Evolutionary conservation across 164 flowering plant species (phyloP).

Genomic region (Akebia trifoliata): DNA sequence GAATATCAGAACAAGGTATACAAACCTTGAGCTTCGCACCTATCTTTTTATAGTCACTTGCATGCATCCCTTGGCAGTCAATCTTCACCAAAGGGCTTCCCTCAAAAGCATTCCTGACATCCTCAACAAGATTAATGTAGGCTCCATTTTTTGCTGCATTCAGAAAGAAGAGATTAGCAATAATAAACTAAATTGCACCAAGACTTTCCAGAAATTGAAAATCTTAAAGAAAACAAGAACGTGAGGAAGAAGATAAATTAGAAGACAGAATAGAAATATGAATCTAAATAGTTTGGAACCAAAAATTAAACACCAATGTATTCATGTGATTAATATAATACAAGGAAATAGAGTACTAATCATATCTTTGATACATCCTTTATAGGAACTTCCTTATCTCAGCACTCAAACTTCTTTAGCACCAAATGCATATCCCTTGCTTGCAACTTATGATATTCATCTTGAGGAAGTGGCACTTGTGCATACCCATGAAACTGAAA

Average conservation of each 20-base stretch:
- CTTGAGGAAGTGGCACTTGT: no score
- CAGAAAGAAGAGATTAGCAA: constrained; percentile 2
- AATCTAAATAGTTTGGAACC: no score
- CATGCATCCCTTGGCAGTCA: constrained; percentile 73
- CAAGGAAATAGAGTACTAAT: no score
- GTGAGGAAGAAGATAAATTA: not conserved
- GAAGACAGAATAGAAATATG: not conserved
- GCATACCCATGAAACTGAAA: no score
- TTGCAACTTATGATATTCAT: no score
- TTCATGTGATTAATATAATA: not conserved
- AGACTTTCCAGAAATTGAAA: no score
- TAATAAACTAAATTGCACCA: no score
- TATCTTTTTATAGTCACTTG: constrained; percentile 89
- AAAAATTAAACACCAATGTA: no score
- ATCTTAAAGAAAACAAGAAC: not conserved
- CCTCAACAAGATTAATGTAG: constrained; percentile 61
- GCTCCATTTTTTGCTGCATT: constrained; percentile 86
- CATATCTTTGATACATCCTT: no score
- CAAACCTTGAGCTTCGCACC: constrained; percentile 94
- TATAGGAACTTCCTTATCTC: no score
- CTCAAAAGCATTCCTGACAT: constrained; percentile 91
- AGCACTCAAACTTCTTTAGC: no score
- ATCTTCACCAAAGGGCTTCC: constrained; percentile 77
- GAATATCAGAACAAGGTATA: constrained; percentile 1
- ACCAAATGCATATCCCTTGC: no score